Evolutionary conservation across 2,329 filamentous ascomycete genomes (phyloP).

Genomic region (Exophiala sp.): DNA sequence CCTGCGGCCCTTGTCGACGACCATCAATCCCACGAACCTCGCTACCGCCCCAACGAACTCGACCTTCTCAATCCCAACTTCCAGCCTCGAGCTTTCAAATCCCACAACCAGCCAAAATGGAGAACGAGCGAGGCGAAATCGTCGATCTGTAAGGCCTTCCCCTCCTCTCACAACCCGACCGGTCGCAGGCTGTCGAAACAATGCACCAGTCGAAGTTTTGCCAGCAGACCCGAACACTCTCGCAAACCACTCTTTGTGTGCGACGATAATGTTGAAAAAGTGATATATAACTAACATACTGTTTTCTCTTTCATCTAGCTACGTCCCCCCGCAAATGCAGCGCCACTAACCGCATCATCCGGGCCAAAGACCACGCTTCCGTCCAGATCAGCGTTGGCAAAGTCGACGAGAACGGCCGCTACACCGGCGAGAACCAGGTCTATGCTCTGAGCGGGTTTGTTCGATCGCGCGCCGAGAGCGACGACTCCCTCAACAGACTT

Average conservation of each 20-base stretch:
- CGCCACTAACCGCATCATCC: conserved; percentile 99
- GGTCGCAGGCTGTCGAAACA: neutral
- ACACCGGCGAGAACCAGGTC: conserved; percentile 93
- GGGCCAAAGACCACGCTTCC: conserved; percentile 98
- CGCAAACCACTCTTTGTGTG: neutral
- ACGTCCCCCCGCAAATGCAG: conserved; percentile 99
- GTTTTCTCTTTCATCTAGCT: conserved; percentile 53
- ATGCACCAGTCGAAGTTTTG: no score
- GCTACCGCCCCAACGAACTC: neutral
- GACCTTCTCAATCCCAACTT: neutral
- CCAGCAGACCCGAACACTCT: no score
- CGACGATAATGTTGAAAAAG: neutral
- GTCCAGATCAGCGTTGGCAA: conserved; percentile 97
- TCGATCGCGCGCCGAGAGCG: conserved; percentile 93
- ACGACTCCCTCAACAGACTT: conserved; percentile 93
- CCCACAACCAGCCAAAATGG: conserved; percentile 61
- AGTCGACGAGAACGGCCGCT: conserved; percentile 97
- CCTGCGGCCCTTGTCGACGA: conserved; percentile 3
- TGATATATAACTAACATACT: no score
- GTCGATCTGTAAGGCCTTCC: conserved; percentile 74
- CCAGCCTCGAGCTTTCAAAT: neutral
- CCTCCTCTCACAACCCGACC: neutral
- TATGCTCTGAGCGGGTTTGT: conserved; percentile 98
- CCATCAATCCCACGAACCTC: neutral
- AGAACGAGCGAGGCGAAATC: conserved; percentile 99